Conservation (phyloP, 768 basidiomycete species). For the Boletus bicolor region DNA sequence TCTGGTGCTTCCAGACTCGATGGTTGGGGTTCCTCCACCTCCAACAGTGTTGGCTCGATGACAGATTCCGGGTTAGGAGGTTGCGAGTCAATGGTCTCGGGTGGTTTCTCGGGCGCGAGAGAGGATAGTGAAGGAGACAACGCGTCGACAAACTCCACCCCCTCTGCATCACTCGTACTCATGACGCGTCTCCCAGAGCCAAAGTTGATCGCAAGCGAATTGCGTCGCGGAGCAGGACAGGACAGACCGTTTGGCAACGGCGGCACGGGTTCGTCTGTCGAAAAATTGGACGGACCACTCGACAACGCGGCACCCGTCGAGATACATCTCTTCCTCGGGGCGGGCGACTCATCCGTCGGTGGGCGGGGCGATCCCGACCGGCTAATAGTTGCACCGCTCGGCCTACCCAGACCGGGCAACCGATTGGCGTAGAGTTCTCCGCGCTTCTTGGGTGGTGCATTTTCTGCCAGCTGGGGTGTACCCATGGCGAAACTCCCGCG, state of each 20-base stretch:
- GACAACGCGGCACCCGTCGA: constrained; percentile 27
- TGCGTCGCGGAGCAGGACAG: constrained; percentile 18
- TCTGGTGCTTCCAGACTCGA: neutral
- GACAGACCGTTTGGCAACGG: constrained; percentile 18
- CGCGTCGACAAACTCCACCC: constrained; percentile 1
- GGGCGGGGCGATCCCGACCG: constrained; percentile 19
- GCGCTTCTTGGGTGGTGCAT: constrained; percentile 46
- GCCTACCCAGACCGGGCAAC: constrained; percentile 39
- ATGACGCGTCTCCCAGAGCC: constrained; percentile 20
- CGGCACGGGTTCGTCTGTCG: constrained; percentile 24
- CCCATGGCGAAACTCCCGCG: constrained; percentile 70
- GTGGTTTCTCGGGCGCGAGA: constrained; percentile 9
- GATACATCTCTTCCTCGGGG: constrained; percentile 29
- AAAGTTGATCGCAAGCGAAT: constrained; percentile 29
- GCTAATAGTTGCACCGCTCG: constrained; percentile 16
- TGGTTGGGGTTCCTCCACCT: constrained; percentile 4
- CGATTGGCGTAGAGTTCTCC: constrained; percentile 77
- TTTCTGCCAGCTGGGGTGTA: constrained; percentile 51
- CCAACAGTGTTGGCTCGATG: neutral
- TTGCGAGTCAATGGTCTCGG: neutral
- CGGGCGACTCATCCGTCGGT: constrained; percentile 13
- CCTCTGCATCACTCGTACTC: constrained; percentile 13
- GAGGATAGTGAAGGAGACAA: constrained; percentile 2
- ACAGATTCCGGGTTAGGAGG: neutral
- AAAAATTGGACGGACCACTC: constrained; percentile 4